Evolutionary conservation across 345 rosid genomes (phyloP).

Genomic region (Dipteronia dyeriana): DNA sequence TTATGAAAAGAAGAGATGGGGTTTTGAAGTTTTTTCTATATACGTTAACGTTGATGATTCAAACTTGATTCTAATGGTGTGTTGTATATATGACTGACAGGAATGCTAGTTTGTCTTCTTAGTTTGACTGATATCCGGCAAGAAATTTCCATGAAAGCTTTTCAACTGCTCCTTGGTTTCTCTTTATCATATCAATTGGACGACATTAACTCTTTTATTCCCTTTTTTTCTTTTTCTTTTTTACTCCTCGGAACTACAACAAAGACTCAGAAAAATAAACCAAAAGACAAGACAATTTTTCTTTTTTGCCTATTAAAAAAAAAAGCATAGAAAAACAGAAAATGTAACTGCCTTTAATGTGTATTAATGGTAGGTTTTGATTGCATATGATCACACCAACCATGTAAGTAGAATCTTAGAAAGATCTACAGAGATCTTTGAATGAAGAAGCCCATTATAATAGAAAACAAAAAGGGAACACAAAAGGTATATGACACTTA

Average conservation of each 20-base stretch:
- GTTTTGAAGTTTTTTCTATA: not conserved
- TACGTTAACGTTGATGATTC: constrained; percentile 13
- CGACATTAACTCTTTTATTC: constrained; percentile 58
- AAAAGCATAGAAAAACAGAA: constrained; percentile 6
- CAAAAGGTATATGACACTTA: constrained; percentile 14
- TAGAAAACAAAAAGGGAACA: constrained; percentile 26
- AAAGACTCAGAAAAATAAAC: constrained; percentile 22
- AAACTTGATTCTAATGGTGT: constrained; percentile 13
- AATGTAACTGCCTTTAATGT: constrained; percentile 32
- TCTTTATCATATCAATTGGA: constrained; percentile 70
- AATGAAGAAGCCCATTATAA: constrained; percentile 12
- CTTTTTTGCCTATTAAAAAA: not conserved
- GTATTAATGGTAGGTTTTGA: constrained; percentile 24
- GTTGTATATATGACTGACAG: constrained; percentile 34
- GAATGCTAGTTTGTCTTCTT: constrained; percentile 38
- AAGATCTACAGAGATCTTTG: constrained; percentile 30
- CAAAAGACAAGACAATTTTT: constrained; percentile 15
- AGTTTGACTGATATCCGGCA: constrained; percentile 49
- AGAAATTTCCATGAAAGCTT: constrained; percentile 66
- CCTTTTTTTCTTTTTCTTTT: constrained; percentile 24
- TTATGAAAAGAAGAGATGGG: constrained; percentile 18
- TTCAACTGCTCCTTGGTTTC: constrained; percentile 66
- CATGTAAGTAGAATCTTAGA: constrained; percentile 35
- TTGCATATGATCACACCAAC: constrained; percentile 22
- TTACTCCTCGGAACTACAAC: constrained; percentile 52